Percentiles rank a stretch among this genome's conserved stretches.
phyloP scores from a whole-genome alignment of 2,329 filamentous ascomycete genomes.

The Talaromyces piceae region DNA sequence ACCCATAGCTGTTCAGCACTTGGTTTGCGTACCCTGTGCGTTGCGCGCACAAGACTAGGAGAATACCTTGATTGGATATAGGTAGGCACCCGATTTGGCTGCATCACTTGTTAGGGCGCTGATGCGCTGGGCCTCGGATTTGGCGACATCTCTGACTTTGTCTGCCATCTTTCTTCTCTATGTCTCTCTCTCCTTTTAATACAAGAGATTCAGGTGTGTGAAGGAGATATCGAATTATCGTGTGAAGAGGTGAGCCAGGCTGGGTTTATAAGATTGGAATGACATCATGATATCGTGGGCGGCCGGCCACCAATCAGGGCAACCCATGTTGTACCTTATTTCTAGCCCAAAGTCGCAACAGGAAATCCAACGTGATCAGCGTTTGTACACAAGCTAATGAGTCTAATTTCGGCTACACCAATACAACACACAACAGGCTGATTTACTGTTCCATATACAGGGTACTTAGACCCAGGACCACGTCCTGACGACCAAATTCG shows the following conservation, averaged over 20 bases:
- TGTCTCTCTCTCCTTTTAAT: no score
- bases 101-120: conserved; percentile 59
- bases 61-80: conserved; percentile 70
- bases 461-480: not conserved
- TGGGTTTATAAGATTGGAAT: no score
- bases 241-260: no score
- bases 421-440: not conserved
- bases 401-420: not conserved
- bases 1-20: not conserved
- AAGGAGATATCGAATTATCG: no score
- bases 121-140: conserved; percentile 65
- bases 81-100: conserved; percentile 66
- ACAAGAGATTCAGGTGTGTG: not conserved
- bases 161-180: conserved; percentile 37
- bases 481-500: conserved; percentile 5
- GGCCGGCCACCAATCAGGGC: not conserved
- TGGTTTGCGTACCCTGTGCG: not conserved
- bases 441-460: not conserved
- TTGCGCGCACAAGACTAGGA: not conserved
- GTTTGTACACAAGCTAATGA: no score
- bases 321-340: no score
- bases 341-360: no score
- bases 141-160: conserved; percentile 49
- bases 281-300: no score
- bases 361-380: no score